Evolutionary conservation across 306 rosid genomes (phyloP).

Genomic region (Potentilla sterilis): DNA sequence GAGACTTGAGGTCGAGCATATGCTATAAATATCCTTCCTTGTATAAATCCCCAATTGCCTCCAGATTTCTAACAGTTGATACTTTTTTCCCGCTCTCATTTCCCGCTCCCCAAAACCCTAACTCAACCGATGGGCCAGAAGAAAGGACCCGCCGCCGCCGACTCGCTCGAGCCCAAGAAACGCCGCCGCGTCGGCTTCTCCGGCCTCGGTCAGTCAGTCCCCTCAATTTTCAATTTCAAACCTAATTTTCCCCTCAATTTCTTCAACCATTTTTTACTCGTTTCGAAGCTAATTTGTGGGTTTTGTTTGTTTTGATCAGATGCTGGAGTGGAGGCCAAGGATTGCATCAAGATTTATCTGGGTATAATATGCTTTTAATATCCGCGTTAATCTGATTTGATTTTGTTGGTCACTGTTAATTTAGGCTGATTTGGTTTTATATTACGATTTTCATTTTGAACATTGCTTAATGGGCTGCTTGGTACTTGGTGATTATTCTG

Average conservation of each 20-base stretch:
- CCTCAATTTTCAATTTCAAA: too few species aligned
- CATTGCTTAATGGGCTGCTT: not conserved
- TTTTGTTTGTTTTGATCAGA: conserved; percentile 34
- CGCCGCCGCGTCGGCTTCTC: conserved; percentile 78
- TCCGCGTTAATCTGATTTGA: not conserved
- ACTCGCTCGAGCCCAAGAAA: conserved; percentile 48
- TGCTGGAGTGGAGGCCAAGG: conserved; percentile 76
- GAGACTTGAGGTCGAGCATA: not conserved
- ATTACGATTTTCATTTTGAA: not conserved
- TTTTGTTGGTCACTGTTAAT: conserved; percentile 1
- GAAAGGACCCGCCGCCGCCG: conserved; percentile 39
- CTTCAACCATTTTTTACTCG: not conserved
- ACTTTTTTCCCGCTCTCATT: conserved; percentile 63
- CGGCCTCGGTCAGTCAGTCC: conserved; percentile 16
- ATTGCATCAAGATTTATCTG: conserved; percentile 69
- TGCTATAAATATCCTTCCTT: not conserved
- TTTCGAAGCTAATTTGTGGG: not conserved
- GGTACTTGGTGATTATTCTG: not conserved
- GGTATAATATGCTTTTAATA: conserved; percentile 43
- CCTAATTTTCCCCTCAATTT: not conserved
- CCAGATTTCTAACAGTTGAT: not conserved
- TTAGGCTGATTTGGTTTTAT: not conserved
- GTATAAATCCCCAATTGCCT: not conserved
- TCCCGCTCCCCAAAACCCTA: conserved; percentile 72
- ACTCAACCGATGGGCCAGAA: conserved; percentile 67